Base-by-base conservation (phyloP, 148 eudicot genomes). In the Fagopyrum homotropicum region DNA sequence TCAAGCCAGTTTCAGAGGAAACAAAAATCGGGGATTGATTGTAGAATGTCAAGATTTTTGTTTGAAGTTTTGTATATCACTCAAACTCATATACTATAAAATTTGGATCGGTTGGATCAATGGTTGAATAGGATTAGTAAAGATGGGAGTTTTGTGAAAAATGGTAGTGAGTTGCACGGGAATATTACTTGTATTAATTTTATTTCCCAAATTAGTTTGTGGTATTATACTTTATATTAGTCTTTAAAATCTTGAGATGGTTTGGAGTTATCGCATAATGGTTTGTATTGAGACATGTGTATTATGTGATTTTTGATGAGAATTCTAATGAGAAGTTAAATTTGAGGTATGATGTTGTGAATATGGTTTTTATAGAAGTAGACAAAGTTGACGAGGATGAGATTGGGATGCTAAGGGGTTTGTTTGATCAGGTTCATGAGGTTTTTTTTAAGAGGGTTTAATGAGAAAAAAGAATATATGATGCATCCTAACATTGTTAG, bases 341-440 rank as follows among this genome's bases (percentile, higher is more conserved):
- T 15, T 35, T 40, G 40, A 66, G 47, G 71, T n/a, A 5, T 66
- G 19, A 2, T 40, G 35, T 8, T 66, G 71, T 66, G 46, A 40
- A 66, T 14, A 19, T 66, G 73, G 52, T 17, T 12, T 47, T 35
- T 1, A 26, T 72, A 35, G 14, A 72, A 49, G 73, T 26, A 40
- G 73, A n/a, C 1, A 49, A 80, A 83, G 81, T 60, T 49, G 63
- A 29, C 4, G 48, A 75, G 80, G 77, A 68, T 40, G 40, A 17
- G 52, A 73, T 45, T 56, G 50, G 51, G 72, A 76, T 71, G 74
- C 71, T 89, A 48, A 79, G 90, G 14, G 55, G 82, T 26, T 75
- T 93, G 84, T 93, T 93, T 84, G 89, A 93, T 82, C 90, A 89
- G 79, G 84, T 86, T 43, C 81, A 85, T 22, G 72, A 74, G 81